Conservation (phyloP, 108 stramenopile genomes). For the Aurantiochytrium sp. region DNA sequence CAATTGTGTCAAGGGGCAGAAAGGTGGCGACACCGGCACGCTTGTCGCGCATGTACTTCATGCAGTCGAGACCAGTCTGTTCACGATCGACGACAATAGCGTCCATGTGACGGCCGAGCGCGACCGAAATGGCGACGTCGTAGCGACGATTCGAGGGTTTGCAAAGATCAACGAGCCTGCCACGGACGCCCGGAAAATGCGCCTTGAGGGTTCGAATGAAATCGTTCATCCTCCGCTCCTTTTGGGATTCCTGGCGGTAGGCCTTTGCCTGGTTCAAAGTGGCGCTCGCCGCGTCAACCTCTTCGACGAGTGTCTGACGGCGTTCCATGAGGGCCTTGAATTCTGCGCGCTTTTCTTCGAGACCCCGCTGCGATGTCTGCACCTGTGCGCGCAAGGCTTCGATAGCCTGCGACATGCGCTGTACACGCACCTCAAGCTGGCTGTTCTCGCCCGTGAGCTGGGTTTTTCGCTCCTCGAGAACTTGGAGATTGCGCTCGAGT, state of each 20-base stretch:
- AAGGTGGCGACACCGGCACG: slow-evolving; percentile 86
- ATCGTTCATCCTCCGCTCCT: slow-evolving; percentile 63
- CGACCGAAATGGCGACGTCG: slow-evolving; percentile 89
- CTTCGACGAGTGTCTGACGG: slow-evolving; percentile 50
- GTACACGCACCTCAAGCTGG: background rate
- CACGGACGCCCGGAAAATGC: slow-evolving; percentile 83
- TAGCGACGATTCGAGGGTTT: slow-evolving; percentile 78
- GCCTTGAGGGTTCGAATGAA: slow-evolving; percentile 69
- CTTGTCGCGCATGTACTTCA: slow-evolving; percentile 83
- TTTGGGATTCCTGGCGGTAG: slow-evolving; percentile 66
- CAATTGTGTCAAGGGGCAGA: slow-evolving; percentile 80
- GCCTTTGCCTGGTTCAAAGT: slow-evolving; percentile 72
- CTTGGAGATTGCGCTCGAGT: background rate
- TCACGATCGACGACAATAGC: slow-evolving; percentile 90
- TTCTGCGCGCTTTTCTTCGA: slow-evolving; percentile 65
- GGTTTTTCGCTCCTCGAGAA: background rate
- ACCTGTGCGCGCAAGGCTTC: slow-evolving; percentile 51
- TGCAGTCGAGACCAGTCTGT: slow-evolving; percentile 79
- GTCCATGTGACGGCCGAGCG: slow-evolving; percentile 92
- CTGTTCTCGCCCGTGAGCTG: background rate
- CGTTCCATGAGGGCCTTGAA: slow-evolving; percentile 52
- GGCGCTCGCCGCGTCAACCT: slow-evolving; percentile 67
- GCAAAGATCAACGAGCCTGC: slow-evolving; percentile 87
- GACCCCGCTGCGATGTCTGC: slow-evolving; percentile 40
- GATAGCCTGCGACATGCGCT: slow-evolving; percentile 47